Conservation (phyloP, 2,329 filamentous ascomycete genomes). For the Ceratocystis eucalypticola region DNA sequence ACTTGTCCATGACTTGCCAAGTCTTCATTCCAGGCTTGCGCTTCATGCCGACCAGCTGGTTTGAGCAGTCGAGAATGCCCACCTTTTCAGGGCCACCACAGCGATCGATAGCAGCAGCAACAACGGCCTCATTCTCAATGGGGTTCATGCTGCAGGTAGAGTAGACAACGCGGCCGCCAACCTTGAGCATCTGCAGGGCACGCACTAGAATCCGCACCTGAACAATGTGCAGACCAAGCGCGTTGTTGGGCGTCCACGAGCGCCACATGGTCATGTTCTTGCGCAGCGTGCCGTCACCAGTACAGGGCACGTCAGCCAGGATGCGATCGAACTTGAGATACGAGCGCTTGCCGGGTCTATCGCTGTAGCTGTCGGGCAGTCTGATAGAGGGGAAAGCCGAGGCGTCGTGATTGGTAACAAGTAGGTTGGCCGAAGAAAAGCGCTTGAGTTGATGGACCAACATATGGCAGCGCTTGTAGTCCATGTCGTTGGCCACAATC, state of each 20-base stretch:
- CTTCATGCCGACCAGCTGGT: slow-evolving; percentile 63
- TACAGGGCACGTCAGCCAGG: slow-evolving; percentile 90
- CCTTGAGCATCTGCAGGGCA: slow-evolving; percentile 89
- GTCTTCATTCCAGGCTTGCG: slow-evolving; percentile 60
- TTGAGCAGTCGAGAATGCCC: slow-evolving; percentile 68
- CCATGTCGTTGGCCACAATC: slow-evolving; percentile 87
- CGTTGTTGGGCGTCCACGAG: slow-evolving; percentile 82
- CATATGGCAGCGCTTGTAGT: slow-evolving; percentile 96
- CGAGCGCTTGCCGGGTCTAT: slow-evolving; percentile 42
- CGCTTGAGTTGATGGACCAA: slow-evolving; percentile 96
- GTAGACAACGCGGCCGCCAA: slow-evolving; percentile 87
- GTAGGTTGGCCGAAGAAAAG: slow-evolving; percentile 85
- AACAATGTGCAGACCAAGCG: slow-evolving; percentile 71
- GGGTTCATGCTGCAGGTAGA: slow-evolving; percentile 99
- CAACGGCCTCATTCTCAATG: slow-evolving; percentile 87
- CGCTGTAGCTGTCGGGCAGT: slow-evolving; percentile 47
- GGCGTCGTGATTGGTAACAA: slow-evolving; percentile 96
- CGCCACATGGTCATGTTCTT: slow-evolving; percentile 94
- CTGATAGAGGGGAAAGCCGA: slow-evolving; percentile 89
- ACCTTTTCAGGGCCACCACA: slow-evolving; percentile 77
- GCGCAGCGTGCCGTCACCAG: slow-evolving; percentile 81
- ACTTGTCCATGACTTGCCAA: slow-evolving; percentile 89
- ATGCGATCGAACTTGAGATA: slow-evolving; percentile 97
- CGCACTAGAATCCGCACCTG: slow-evolving; percentile 84
- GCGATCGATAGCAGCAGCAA: slow-evolving; percentile 75